Percentiles rank a stretch among this genome's conserved stretches.
These are phyloP conservation scores for Metrosideros polymorpha DNA, from an alignment of 441 rosid genomes.

Conservation along the genomic window DNA sequence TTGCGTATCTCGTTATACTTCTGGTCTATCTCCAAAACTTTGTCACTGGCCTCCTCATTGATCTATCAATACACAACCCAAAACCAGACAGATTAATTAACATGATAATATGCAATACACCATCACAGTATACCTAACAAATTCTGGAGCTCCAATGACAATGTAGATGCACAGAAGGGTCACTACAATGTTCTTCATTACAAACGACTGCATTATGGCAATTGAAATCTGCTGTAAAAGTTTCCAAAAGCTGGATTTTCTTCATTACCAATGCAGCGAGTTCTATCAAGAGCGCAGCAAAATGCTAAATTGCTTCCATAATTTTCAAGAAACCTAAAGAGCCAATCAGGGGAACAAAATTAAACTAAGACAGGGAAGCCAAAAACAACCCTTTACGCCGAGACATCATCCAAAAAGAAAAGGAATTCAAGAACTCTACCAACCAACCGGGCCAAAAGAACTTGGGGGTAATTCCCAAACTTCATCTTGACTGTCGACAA, in stretches of 20 bases:
- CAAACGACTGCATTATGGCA: neutral
- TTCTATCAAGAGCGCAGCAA: neutral
- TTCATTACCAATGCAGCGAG: neutral
- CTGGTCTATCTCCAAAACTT: constrained; percentile 94
- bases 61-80: constrained; percentile 30
- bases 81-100: neutral
- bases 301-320: neutral
- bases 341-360: neutral
- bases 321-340: neutral
- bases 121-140: neutral
- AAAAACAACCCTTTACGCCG: neutral
- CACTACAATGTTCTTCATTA: neutral
- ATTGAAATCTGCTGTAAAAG: neutral
- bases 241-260: neutral
- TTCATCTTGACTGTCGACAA: neutral
- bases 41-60: constrained; percentile 91
- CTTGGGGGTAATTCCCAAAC: neutral
- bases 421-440: neutral
- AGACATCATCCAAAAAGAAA: neutral
- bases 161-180: neutral
- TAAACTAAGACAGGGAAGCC: neutral
- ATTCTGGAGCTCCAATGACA: neutral
- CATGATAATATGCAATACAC: neutral
- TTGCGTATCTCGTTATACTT: constrained; percentile 74
- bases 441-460: neutral